phyloP scores from a whole-genome alignment of 2,329 filamentous ascomycete species.

The Dryadomyces quercivorus region DNA sequence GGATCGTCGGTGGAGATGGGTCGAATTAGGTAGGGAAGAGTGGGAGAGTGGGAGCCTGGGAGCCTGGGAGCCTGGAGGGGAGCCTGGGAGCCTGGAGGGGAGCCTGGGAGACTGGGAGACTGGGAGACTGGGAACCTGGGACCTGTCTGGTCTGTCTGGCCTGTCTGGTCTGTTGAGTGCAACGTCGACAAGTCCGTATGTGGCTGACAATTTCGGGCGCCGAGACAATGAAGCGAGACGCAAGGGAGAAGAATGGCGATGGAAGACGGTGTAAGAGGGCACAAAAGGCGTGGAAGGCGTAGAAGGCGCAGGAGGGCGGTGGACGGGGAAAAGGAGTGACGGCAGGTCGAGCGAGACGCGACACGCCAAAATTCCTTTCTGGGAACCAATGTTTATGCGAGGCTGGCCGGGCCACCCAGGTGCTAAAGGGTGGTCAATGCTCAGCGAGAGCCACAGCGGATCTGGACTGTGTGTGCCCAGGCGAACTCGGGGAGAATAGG shows the following conservation, averaged over 20 bases:
- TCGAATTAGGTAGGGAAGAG: neutral
- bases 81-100: too few species aligned
- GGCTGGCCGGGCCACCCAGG: constrained; percentile 5
- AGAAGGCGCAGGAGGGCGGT: neutral
- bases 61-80: too few species aligned
- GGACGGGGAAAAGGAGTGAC: neutral
- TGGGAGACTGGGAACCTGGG: too few species aligned
- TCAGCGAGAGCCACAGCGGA: neutral
- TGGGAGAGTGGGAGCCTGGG: neutral
- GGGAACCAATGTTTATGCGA: constrained; percentile 10
- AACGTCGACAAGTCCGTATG: too few species aligned
- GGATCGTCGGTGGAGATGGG: neutral
- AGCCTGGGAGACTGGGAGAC: too few species aligned
- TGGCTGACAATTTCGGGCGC: too few species aligned
- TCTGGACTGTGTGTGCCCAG: neutral
- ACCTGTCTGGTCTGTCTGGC: too few species aligned
- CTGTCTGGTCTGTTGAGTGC: too few species aligned
- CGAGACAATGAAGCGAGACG: neutral
- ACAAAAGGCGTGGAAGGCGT: too few species aligned
- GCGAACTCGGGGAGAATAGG: neutral
- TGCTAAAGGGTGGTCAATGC: constrained; percentile 2
- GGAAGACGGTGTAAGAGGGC: too few species aligned
- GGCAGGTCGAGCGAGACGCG: constrained; percentile 4
- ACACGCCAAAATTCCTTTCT: constrained; percentile 9
- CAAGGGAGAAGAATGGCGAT: neutral